Base-by-base conservation (phyloP, 2,329 filamentous ascomycete genomes). In the Apiospora malaysiana region DNA sequence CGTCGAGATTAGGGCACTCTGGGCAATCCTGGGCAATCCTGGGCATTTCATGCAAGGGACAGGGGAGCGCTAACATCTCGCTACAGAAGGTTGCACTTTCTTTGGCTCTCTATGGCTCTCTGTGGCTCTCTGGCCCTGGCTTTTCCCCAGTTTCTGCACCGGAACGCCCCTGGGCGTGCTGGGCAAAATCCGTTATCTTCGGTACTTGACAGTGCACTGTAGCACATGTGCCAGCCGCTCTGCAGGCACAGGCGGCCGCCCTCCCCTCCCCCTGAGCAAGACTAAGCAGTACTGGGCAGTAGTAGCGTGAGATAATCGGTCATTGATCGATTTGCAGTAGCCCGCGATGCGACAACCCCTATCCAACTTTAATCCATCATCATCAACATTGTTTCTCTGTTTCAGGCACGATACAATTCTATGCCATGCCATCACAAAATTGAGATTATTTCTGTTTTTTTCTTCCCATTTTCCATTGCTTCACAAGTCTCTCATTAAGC, bases 121-220 rank as follows among this genome's bases (percentile, higher is more conserved):
- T n/a, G n/a, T n/a, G n/a, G n/a, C n/a, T 25, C 25, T 16, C 21
- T 59, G 25, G 51, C 27, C 25, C 16, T 59, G 51, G 51, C 16
- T 27, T 59, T 59, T 59, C 51, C 51, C 51, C 51, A 59, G 51
- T 59, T 59, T 59, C 51, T 59, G 51, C 25, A 2, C 49, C 49
- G 14, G 25, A 32, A 32, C 16, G 49, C 49, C 49, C 49, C 49
- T 32, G 25, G 12, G 40, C 40, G 8, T 14, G 40, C 40, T 42
- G 40, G 40, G 49, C 49, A 27, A 27, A 32, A 32, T 56, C 25
- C 49, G 25, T 37, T 59, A 32, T 59, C 51, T 32, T 59, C 51
- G 51, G 51, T 59, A 59, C 51, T 37, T 59, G 32, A 8, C 16
- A 59, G 42, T 45, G n/a, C n/a, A n/a, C n/a, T n/a, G n/a, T n/a